Evolutionary conservation across 768 basidiomycete genomes (phyloP), one percentile per base, ranked within the genome.

Genomic region (Trametes meyenii): DNA sequence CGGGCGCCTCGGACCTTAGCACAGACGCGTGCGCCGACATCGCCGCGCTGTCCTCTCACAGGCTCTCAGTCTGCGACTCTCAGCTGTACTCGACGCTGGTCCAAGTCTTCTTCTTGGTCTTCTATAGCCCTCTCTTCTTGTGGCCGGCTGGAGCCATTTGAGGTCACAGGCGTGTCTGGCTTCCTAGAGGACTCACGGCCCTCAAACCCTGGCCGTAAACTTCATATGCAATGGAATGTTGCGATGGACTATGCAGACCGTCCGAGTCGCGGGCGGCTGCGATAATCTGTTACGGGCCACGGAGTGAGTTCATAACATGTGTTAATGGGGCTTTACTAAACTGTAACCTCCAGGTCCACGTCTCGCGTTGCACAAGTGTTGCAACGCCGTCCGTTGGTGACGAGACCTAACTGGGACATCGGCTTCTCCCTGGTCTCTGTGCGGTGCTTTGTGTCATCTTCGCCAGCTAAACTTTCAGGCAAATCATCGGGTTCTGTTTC

Each of bases 201-300:
- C 23, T 16, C 14, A 19, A 50, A 40, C 40, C 14, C 57, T 58
- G 57, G 57, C 49, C 49, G 19, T 42, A 21, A 19, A n/a, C 35
- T 29, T 49, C 59, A 55, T 51, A 72, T 82, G 85, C 80, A 81
- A 89, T 90, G 87, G 87, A 87, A 90, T 90, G 88, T 88, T 81
- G 86, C 85, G 85, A 88, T 88, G 88, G 75, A 78, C 77, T 74
- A 76, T 76, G 77, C 77, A 78, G 72, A 78, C 80, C 80, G 77
- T 83, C 79, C 80, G 73, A 75, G 66, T 69, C 54, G 58, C 73
- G 76, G 77, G 77, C 74, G 71, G 71, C 69, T 76, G 71, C 67
- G 71, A 66, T 70, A 70, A n/a, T 38, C 19, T 55, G 21, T 36
- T 21, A 39, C 61, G 23, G n/a, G n/a, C 10, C 19, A 23, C 16